phyloP scores from a whole-genome alignment of 2,329 filamentous ascomycete species.

The Trichothecium sympodiale region DNA sequence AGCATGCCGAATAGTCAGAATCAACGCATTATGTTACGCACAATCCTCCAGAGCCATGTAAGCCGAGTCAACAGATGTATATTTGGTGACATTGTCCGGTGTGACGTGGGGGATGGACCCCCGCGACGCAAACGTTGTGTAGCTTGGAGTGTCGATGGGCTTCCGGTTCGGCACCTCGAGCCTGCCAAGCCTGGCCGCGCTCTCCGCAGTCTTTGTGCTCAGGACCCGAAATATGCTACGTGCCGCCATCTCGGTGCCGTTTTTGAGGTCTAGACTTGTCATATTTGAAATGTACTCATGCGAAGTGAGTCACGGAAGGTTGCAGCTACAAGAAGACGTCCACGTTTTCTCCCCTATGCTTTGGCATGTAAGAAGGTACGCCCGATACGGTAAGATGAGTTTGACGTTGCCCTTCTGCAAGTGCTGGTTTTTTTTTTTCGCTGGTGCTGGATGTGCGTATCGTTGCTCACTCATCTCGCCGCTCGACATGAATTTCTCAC shows the following conservation, averaged over 20 bases:
- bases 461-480: no score
- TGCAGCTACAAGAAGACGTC: no score
- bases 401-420: no score
- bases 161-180: conserved; percentile 51
- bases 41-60: conserved; percentile 90
- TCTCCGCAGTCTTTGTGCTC: conserved; percentile 25
- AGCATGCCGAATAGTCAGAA: not conserved
- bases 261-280: conserved; percentile 11
- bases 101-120: conserved; percentile 81
- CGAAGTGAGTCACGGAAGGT: no score
- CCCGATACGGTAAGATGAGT: no score
- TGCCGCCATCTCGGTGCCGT: conserved; percentile 11
- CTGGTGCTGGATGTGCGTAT: no score
- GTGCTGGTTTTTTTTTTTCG: no score
- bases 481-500: no score
- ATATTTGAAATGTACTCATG: no score
- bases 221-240: conserved; percentile 34
- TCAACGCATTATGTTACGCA: conserved; percentile 34
- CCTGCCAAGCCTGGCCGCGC: conserved; percentile 52
- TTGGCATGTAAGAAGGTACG: no score
- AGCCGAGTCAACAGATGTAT: conserved; percentile 54
- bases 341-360: no score
- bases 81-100: conserved; percentile 64
- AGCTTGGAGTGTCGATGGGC: conserved; percentile 72
- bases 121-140: conserved; percentile 68